Evolutionary conservation across 2,329 filamentous ascomycete genomes (phyloP).

Genomic region (Sphaerulina musiva): DNA sequence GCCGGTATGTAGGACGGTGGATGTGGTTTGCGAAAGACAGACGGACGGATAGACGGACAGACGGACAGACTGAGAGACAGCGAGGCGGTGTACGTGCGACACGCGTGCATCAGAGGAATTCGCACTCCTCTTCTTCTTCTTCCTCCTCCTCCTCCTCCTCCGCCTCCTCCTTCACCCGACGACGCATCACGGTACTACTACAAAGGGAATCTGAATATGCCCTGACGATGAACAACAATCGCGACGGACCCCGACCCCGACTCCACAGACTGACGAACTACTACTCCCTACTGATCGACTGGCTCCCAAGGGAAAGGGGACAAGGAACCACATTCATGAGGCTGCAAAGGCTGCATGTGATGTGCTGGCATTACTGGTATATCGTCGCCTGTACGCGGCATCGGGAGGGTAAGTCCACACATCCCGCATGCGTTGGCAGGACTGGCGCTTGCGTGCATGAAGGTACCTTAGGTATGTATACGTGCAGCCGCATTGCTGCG

Average conservation of each 20-base stretch:
- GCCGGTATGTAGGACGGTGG: not conserved
- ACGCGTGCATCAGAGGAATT: not conserved
- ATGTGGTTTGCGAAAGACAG: not conserved
- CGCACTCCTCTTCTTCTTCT: too few species aligned
- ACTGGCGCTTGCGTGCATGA: constrained; percentile 1
- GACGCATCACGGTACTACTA: too few species aligned
- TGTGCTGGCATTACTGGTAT: constrained; percentile 21
- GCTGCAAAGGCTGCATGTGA: constrained; percentile 13
- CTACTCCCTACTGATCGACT: not conserved
- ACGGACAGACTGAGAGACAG: not conserved
- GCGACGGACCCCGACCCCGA: too few species aligned
- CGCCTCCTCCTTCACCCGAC: too few species aligned
- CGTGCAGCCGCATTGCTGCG: too few species aligned
- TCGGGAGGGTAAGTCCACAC: not conserved
- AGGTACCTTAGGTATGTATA: not conserved
- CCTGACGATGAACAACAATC: too few species aligned
- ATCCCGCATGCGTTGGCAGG: constrained; percentile 14
- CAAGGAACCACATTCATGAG: constrained; percentile 4
- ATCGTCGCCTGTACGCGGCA: not conserved
- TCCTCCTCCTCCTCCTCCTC: too few species aligned
- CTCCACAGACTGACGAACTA: too few species aligned
- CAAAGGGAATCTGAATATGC: too few species aligned
- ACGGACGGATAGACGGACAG: too few species aligned
- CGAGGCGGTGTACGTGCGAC: not conserved
- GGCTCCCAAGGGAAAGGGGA: not conserved